Evolutionary conservation across 225 moss, liverwort and hornwort species (phyloP).

Genomic region (Antitrichia curtipendula): DNA sequence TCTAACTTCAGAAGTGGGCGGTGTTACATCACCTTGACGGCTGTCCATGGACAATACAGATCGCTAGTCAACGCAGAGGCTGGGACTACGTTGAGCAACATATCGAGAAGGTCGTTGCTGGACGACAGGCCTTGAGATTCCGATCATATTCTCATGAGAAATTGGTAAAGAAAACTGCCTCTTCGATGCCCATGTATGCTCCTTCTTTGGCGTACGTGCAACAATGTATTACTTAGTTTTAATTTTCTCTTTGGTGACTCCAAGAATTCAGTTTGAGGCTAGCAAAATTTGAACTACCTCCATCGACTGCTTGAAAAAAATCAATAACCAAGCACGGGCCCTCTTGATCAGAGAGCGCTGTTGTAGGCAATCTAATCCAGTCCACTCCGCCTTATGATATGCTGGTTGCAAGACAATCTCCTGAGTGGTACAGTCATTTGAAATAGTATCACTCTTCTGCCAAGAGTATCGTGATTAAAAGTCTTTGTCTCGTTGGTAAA

Average conservation of each 20-base stretch:
- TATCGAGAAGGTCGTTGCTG: constrained; percentile 7
- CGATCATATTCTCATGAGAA: constrained; percentile 16
- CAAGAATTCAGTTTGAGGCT: background rate
- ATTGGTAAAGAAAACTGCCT: constrained; percentile 61
- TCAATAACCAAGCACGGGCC: no score
- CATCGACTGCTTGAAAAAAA: no score
- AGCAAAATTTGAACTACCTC: no score
- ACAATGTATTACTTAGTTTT: background rate
- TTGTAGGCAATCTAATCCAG: no score
- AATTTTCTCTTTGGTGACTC: background rate
- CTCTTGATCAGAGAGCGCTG: no score
- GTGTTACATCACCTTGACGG: constrained; percentile 13
- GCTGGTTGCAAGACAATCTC: no score
- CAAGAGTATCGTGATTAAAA: no score
- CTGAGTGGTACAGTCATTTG: no score
- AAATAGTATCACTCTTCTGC: no score
- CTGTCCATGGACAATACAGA: constrained; percentile 28
- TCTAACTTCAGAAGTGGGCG: constrained; percentile 7
- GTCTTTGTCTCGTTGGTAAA: no score
- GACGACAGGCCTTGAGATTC: constrained; percentile 8
- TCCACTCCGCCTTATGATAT: no score
- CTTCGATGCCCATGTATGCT: constrained; percentile 29
- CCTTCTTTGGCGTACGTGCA: constrained; percentile 47
- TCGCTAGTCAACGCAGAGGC: constrained; percentile 16
- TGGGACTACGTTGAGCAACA: constrained; percentile 23